These are phyloP conservation scores for Aschersonia sp. DNA, from an alignment of 2,329 filamentous ascomycete genomes.

Conservation along the genomic window DNA sequence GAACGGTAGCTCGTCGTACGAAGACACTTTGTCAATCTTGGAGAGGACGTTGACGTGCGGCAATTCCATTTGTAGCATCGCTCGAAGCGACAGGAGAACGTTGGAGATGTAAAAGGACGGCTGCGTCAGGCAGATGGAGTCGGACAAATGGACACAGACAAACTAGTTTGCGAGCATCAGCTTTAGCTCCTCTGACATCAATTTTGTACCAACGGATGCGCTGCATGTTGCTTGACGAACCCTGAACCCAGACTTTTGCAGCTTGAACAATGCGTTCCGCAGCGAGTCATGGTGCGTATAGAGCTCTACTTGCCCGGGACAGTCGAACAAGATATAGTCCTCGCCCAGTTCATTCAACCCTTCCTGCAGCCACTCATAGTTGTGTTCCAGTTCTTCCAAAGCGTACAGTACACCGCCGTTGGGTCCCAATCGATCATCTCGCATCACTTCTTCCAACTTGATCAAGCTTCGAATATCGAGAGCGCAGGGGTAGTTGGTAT, in stretches of 20 bases:
- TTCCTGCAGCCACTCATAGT: constrained; percentile 81
- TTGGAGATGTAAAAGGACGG: constrained; percentile 93
- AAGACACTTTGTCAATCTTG: constrained; percentile 87
- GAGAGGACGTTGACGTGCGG: constrained; percentile 92
- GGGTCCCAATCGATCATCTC: constrained; percentile 74
- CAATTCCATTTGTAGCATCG: constrained; percentile 97
- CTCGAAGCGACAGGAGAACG: constrained; percentile 79
- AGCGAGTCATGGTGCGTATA: constrained; percentile 92
- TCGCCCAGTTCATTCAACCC: constrained; percentile 69
- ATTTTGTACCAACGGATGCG: background rate
- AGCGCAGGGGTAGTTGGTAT: constrained; percentile 75
- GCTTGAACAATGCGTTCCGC: constrained; percentile 77
- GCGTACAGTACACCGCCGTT: constrained; percentile 91
- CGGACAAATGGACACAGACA: constrained; percentile 83
- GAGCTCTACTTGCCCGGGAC: constrained; percentile 90
- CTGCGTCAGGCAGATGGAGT: constrained; percentile 84
- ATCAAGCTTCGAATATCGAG: constrained; percentile 83
- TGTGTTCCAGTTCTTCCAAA: constrained; percentile 86
- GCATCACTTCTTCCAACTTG: constrained; percentile 90
- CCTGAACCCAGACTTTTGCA: constrained; percentile 86
- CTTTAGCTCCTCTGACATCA: background rate
- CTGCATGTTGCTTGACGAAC: constrained; percentile 28
- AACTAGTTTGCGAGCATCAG: constrained; percentile 38
- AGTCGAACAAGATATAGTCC: constrained; percentile 92
- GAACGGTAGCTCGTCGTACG: constrained; percentile 79